phyloP scores from a whole-genome alignment of 2,329 filamentous ascomycete genomes.

The Fusarium nematophilum region DNA sequence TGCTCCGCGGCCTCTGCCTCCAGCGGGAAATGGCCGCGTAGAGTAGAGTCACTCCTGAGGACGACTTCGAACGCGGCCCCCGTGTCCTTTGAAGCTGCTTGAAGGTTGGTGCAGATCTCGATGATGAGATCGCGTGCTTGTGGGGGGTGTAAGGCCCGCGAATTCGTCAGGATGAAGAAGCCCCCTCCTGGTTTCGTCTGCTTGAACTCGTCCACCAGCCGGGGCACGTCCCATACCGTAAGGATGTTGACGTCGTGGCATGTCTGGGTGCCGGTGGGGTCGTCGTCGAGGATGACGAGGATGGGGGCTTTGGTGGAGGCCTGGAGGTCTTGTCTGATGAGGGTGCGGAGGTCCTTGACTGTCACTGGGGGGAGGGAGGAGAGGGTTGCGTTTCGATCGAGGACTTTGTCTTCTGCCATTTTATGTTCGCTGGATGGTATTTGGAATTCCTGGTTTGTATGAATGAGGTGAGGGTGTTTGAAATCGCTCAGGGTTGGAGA shows the following conservation, averaged over 20 bases:
- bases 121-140: constrained; percentile 60
- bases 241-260: constrained; percentile 67
- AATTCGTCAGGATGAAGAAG: constrained; percentile 72
- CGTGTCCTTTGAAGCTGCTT: constrained; percentile 54
- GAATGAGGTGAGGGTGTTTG: background rate
- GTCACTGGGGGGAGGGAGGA: constrained; percentile 22
- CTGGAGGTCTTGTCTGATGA: constrained; percentile 15
- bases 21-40: constrained; percentile 67
- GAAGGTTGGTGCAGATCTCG: constrained; percentile 63
- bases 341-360: constrained; percentile 19
- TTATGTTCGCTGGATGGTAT: background rate
- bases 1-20: constrained; percentile 64
- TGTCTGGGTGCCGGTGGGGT: constrained; percentile 69
- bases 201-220: constrained; percentile 57
- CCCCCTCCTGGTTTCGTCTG: constrained; percentile 52
- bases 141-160: constrained; percentile 62
- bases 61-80: constrained; percentile 63
- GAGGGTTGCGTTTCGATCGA: constrained; percentile 16
- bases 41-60: constrained; percentile 66
- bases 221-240: constrained; percentile 62
- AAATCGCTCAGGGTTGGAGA: constrained; percentile 8
- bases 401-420: constrained; percentile 11
- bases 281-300: constrained; percentile 62
- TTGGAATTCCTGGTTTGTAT: background rate
- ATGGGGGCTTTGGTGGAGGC: constrained; percentile 39